A percentile compares a stretch with the other conserved stretches of the same genome.
phyloP scores from a whole-genome alignment of 129 eudicot genomes.

The Heracleum sosnowskyi region DNA sequence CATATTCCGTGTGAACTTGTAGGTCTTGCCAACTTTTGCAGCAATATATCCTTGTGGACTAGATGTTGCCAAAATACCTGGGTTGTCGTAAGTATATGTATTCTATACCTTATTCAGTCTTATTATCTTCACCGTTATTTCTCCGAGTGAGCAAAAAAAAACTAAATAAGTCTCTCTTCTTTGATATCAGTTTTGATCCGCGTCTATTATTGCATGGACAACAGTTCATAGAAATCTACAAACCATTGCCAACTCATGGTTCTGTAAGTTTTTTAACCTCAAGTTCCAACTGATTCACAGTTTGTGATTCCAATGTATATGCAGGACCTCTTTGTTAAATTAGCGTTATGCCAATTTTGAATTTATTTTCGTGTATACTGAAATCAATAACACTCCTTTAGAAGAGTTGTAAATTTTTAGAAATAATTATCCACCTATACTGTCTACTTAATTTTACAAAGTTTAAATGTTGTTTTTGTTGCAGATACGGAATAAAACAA shows the following conservation, averaged over 20 bases:
- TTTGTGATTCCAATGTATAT: background rate
- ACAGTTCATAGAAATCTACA: conserved; percentile 84
- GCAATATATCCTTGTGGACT: conserved; percentile 47
- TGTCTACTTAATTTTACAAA: background rate
- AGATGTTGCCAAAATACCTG: conserved; percentile 42
- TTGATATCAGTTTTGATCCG: conserved; percentile 70
- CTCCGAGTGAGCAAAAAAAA: background rate
- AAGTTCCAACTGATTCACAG: conserved; percentile 10
- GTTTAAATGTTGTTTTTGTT: conserved; percentile 11
- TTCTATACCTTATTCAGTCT: background rate
- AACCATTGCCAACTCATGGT: conserved; percentile 67
- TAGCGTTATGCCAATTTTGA: background rate
- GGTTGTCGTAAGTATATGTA: conserved; percentile 55
- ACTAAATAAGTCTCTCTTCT: background rate
- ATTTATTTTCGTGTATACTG: background rate
- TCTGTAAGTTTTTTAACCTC: conserved; percentile 44
- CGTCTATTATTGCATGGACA: conserved; percentile 90
- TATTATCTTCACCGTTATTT: background rate
- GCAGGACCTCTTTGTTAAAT: background rate
- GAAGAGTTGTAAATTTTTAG: background rate
- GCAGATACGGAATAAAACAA: conserved; percentile 70
- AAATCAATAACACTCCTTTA: background rate
- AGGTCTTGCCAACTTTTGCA: conserved; percentile 96
- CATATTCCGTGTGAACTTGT: conserved; percentile 1
- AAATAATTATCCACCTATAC: background rate